phyloP scores from a whole-genome alignment of 768 basidiomycete genomes.

The Mycena filopes region DNA sequence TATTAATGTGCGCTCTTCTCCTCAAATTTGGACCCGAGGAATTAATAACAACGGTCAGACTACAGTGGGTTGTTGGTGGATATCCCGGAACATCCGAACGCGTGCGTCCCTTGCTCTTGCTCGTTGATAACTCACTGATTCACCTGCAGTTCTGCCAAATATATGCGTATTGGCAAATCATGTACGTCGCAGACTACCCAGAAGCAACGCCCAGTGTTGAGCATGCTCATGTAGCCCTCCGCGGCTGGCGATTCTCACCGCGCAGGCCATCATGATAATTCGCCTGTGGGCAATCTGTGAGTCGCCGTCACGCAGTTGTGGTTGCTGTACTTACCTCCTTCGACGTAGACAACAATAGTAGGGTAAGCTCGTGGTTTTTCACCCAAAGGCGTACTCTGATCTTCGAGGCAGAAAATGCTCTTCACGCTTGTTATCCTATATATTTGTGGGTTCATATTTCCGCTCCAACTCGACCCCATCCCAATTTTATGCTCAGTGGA shows the following conservation, averaged over 20 bases:
- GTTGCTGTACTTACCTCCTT: background rate
- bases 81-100: conserved; percentile 20
- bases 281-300: conserved; percentile 31
- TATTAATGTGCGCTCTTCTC: conserved; percentile 29
- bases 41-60: conserved; percentile 1
- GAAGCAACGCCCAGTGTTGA: background rate
- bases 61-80: conserved; percentile 18
- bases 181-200: conserved; percentile 6
- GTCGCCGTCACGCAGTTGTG: background rate
- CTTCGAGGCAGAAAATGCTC: conserved; percentile 14
- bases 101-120: conserved; percentile 1
- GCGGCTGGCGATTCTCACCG: conserved; percentile 28
- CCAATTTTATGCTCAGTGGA: conserved; percentile 10
- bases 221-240: conserved; percentile 3
- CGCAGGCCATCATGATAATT: conserved; percentile 31
- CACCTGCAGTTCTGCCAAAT: conserved; percentile 19
- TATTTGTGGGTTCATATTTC: background rate
- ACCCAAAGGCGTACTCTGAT: background rate
- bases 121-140: background rate
- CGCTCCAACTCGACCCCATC: no score
- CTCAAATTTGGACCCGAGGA: background rate
- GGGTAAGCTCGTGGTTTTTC: background rate
- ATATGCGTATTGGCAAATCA: conserved; percentile 29
- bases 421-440: conserved; percentile 9
- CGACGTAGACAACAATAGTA: conserved; percentile 28